Percentiles rank a stretch among this genome's conserved stretches.
phyloP scores from a whole-genome alignment of 768 basidiomycete genomes.

The Lactifluus echinatus region DNA sequence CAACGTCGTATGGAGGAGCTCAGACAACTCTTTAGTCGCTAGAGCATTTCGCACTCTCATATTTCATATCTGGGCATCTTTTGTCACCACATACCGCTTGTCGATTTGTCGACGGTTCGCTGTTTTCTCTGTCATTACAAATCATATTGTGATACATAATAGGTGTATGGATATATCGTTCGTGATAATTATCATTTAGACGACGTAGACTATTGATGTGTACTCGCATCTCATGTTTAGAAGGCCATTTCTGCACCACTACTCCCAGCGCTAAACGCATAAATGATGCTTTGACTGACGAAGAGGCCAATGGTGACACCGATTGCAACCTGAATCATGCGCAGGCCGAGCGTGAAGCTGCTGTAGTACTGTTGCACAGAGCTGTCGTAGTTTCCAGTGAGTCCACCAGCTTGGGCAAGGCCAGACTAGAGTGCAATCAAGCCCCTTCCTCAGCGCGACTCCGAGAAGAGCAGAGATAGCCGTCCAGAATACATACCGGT shows the following conservation, averaged over 20 bases:
- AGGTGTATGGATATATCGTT: conserved; percentile 12
- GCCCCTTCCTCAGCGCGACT: neutral
- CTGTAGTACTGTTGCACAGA: conserved; percentile 65
- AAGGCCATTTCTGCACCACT: conserved; percentile 70
- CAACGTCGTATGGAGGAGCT: conserved; percentile 86
- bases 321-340: conserved; percentile 78
- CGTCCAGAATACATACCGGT: conserved; percentile 49
- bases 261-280: conserved; percentile 65
- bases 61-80: neutral
- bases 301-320: conserved; percentile 83
- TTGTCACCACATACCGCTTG: neutral
- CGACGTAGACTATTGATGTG: conserved; percentile 12
- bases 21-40: conserved; percentile 56
- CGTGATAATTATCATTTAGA: conserved; percentile 12
- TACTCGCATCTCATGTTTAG: conserved; percentile 24
- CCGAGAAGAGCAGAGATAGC: neutral
- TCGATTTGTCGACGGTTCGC: neutral
- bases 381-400: conserved; percentile 50
- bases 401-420: conserved; percentile 65
- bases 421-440: conserved; percentile 47
- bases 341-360: conserved; percentile 70
- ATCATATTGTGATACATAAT: conserved; percentile 11
- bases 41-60: neutral
- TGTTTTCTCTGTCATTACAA: neutral
- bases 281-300: conserved; percentile 71